These are phyloP conservation scores for grape (Vitis vinifera) DNA, from an alignment of 164 flowering plant species.

Conservation along the genomic window DNA sequence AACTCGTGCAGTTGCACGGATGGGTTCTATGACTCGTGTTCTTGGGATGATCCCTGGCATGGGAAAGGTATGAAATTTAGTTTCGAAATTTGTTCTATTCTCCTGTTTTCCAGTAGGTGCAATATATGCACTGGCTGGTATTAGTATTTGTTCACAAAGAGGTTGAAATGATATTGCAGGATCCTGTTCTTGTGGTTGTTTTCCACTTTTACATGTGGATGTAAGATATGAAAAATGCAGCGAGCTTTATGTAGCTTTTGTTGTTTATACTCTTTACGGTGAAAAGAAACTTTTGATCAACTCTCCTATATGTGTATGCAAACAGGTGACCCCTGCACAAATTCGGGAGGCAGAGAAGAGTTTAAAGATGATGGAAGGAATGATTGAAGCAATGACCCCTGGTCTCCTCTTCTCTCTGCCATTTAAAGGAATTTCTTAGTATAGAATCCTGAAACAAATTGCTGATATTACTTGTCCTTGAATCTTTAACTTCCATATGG, in stretches of 20 bases:
- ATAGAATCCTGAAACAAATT: neutral
- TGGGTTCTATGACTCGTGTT: slow-evolving; percentile 96
- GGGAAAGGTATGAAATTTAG: slow-evolving; percentile 66
- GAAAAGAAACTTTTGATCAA: neutral
- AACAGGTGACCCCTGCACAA: slow-evolving; percentile 92
- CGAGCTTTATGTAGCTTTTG: neutral
- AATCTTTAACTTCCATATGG: neutral
- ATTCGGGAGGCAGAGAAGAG: slow-evolving; percentile 97
- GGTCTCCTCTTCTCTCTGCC: slow-evolving; percentile 40
- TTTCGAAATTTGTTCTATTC: neutral
- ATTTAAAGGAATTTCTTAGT: neutral
- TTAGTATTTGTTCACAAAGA: neutral
- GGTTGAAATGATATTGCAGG: neutral
- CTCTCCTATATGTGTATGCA: slow-evolving; percentile 5
- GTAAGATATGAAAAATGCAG: neutral
- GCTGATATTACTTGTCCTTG: neutral
- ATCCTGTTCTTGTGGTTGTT: neutral
- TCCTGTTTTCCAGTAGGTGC: neutral
- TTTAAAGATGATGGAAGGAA: slow-evolving; percentile 82
- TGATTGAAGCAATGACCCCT: slow-evolving; percentile 96
- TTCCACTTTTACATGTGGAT: neutral
- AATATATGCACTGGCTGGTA: neutral
- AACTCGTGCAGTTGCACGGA: slow-evolving; percentile 89
- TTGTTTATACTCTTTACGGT: neutral
- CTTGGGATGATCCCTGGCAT: slow-evolving; percentile 99